Base-by-base conservation (phyloP, 75 land plant species). In the Chamaecyparis obtusa region DNA sequence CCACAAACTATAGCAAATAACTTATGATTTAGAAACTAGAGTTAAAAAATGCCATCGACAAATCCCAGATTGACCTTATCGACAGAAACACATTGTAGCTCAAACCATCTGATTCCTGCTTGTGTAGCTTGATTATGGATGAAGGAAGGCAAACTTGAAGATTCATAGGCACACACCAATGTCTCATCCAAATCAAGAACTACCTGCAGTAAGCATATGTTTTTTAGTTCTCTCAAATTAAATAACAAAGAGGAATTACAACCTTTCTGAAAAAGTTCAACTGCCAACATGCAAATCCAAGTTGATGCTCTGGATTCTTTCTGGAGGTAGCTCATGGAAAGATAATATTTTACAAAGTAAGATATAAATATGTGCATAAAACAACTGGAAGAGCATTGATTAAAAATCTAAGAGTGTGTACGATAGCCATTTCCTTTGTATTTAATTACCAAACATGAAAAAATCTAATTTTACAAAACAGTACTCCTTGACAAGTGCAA, bases 121-220 rank as follows among this genome's bases (percentile, higher is more conserved):
- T 94, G 93, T 71, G 88, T 92, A 32, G 94, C 96, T 84, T 95
- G 95, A 85, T 54, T 86, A 67, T 92, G 96, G 48, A 96, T 57
- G 57, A 57, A 17, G 84, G 89, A 83, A 37, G 97, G 95, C 88
- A 96, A 71, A 74, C 91, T 94, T 57, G 94, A 90, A 64, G 96
- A 91, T 83, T 96, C 97, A 92, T 96, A 96, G 35, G 97, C 97
- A 88, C 97, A 96, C 24, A 98, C 97, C n/a, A 98, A 88, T 85
- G 99, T 98, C 87, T 98, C 99, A 87, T 98, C 99, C 91, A 98
- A 89, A 84, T 98, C 99, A 76, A 98, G 96, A 83, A 98, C 97
- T 21, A 98, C 95, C 97, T 96, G 91, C 76, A 90, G 54, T 21
- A 39, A 32, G 19, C 35, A 19, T 64, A 77, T 32, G 85, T 32